phyloP scores from a whole-genome alignment of 345 rosid genomes.

The Mercurialis annua region DNA sequence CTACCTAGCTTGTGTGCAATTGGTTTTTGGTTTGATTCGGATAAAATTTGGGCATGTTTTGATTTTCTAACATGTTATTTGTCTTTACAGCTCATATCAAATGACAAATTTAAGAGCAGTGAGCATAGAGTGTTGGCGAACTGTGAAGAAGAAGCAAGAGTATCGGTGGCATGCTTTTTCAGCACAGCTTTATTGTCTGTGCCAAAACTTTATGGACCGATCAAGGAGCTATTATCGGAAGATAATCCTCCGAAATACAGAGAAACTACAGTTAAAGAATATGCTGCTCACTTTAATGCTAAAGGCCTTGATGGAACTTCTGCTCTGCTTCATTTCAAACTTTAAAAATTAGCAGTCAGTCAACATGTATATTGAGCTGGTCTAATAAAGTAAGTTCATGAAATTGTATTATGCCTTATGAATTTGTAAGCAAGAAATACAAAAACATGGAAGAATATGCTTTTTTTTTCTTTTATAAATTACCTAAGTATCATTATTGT shows the following conservation, averaged over 20 bases:
- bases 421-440: too few relatives aligned
- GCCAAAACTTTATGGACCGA: slow-evolving; percentile 15
- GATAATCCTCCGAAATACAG: slow-evolving; percentile 21
- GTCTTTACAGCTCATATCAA: slow-evolving; percentile 23
- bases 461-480: too few relatives aligned
- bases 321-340: slow-evolving; percentile 13
- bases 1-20: too few relatives aligned
- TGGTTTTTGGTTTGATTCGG: neutral
- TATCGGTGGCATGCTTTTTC: slow-evolving; percentile 17
- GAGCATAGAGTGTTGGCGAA: slow-evolving; percentile 20
- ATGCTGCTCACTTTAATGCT: neutral
- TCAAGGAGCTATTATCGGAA: slow-evolving; percentile 20
- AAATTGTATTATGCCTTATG: too few relatives aligned
- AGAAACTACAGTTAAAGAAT: slow-evolving; percentile 16
- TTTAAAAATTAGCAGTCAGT: neutral
- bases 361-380: too few relatives aligned
- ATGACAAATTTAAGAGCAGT: slow-evolving; percentile 19
- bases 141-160: slow-evolving; percentile 6
- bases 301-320: slow-evolving; percentile 19
- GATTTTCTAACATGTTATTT: neutral
- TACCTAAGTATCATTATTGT: too few relatives aligned
- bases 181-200: neutral
- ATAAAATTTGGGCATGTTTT: neutral
- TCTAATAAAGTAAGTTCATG: too few relatives aligned
- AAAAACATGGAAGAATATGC: too few relatives aligned